These are phyloP conservation scores for Alternaria gaisen DNA, from an alignment of 2,329 filamentous ascomycete species.

Conservation along the genomic window DNA sequence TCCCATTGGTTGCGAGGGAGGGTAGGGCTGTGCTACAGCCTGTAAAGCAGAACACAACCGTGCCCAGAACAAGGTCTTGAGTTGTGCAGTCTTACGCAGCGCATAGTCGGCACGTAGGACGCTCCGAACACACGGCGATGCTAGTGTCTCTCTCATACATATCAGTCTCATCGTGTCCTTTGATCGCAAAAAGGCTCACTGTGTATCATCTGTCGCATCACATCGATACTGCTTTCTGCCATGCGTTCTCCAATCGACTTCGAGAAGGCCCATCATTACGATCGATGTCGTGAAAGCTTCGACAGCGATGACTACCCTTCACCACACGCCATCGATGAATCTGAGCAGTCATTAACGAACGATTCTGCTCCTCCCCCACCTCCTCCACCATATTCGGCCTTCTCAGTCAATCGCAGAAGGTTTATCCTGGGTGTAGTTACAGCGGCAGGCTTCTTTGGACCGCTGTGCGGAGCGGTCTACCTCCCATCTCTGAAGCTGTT, in stretches of 20 bases:
- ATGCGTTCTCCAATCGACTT: slow-evolving; percentile 38
- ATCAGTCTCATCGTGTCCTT: slow-evolving; percentile 21
- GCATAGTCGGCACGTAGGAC: slow-evolving; percentile 24
- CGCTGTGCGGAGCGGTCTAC: slow-evolving; percentile 57
- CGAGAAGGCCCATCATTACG: slow-evolving; percentile 33
- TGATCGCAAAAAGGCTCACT: slow-evolving; percentile 1
- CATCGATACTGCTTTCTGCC: slow-evolving; percentile 5
- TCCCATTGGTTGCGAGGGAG: slow-evolving; percentile 12
- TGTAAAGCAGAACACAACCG: slow-evolving; percentile 12
- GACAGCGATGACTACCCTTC: slow-evolving; percentile 31
- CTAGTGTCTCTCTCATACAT: slow-evolving; percentile 24
- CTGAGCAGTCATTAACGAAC: slow-evolving; percentile 19
- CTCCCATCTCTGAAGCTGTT: slow-evolving; percentile 54
- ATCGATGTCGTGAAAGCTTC: slow-evolving; percentile 33
- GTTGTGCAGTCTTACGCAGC: slow-evolving; percentile 13
- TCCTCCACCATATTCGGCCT: slow-evolving; percentile 50
- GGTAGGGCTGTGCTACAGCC: slow-evolving; percentile 16
- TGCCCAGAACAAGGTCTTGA: slow-evolving; percentile 9
- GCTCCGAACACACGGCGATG: slow-evolving; percentile 26
- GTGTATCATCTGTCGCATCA: background rate
- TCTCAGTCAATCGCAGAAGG: slow-evolving; percentile 46
- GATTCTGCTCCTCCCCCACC: slow-evolving; percentile 11
- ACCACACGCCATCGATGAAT: slow-evolving; percentile 22
- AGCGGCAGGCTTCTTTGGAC: slow-evolving; percentile 54
- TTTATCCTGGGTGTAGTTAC: slow-evolving; percentile 44